These are phyloP conservation scores for Serendipita indica DNA, from an alignment of 768 basidiomycete genomes.

Conservation along the genomic window DNA sequence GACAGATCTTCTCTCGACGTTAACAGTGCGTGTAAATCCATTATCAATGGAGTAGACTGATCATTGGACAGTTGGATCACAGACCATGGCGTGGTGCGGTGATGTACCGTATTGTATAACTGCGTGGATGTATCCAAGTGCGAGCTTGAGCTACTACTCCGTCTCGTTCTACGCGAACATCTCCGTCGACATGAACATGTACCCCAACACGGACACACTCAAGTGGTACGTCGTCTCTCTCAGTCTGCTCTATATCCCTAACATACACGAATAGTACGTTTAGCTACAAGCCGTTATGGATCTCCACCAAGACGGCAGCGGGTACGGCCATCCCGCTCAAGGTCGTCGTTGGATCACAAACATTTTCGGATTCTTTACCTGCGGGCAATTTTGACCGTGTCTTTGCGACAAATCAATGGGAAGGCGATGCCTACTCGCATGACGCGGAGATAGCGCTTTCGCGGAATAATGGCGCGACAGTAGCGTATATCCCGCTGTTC, in stretches of 20 bases:
- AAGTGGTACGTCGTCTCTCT: not conserved
- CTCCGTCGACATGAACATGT: not conserved
- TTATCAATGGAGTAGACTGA: no score
- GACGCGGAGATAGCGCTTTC: not conserved
- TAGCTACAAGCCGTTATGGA: not conserved
- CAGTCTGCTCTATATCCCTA: no score
- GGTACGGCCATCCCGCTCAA: not conserved
- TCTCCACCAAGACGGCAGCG: not conserved
- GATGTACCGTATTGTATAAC: not conserved
- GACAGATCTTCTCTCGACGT: no score
- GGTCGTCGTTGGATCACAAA: not conserved
- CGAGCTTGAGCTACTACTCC: not conserved
- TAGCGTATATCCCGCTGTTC: not conserved
- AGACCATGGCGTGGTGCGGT: not conserved
- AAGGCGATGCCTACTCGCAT: no score
- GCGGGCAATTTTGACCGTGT: not conserved
- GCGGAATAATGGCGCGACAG: not conserved
- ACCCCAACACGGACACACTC: not conserved
- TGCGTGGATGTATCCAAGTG: not conserved
- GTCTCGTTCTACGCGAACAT: not conserved
- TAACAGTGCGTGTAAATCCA: no score
- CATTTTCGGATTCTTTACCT: not conserved
- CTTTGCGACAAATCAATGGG: not conserved
- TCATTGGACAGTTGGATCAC: no score
- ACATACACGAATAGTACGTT: no score